Evolutionary conservation across 768 basidiomycete genomes (phyloP).

Genomic region (Crepidotus variabilis): DNA sequence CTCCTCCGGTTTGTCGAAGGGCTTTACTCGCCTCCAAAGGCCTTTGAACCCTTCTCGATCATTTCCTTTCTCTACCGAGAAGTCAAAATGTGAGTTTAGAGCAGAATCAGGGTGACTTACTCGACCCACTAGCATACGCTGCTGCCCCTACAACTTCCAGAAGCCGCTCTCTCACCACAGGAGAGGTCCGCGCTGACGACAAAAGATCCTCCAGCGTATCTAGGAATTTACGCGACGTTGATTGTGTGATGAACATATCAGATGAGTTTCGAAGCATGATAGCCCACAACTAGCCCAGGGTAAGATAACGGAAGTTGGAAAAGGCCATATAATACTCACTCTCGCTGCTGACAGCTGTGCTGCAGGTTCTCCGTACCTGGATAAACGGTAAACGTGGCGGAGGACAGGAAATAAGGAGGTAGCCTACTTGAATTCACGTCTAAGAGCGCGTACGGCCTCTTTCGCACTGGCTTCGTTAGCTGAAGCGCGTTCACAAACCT

Average conservation of each 20-base stretch:
- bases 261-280: slow-evolving; percentile 85
- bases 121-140: slow-evolving; percentile 58
- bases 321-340: slow-evolving; percentile 34
- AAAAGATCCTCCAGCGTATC: slow-evolving; percentile 77
- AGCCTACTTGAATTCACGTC: slow-evolving; percentile 79
- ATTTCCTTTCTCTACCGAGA: slow-evolving; percentile 15
- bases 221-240: slow-evolving; percentile 71
- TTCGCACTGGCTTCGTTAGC: slow-evolving; percentile 69
- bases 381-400: slow-evolving; percentile 7
- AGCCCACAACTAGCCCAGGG: slow-evolving; percentile 68
- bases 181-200: slow-evolving; percentile 56
- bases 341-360: slow-evolving; percentile 76
- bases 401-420: not conserved
- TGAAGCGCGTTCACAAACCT: slow-evolving; percentile 83
- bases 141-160: slow-evolving; percentile 82
- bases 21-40: slow-evolving; percentile 80
- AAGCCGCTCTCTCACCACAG: slow-evolving; percentile 78
- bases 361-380: slow-evolving; percentile 69
- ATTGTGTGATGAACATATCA: slow-evolving; percentile 66
- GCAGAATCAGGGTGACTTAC: slow-evolving; percentile 25
- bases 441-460: slow-evolving; percentile 78
- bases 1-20: slow-evolving; percentile 76
- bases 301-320: slow-evolving; percentile 2
- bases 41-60: slow-evolving; percentile 54
- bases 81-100: not conserved